These are phyloP conservation scores for Camellia granthamiana DNA, from an alignment of 148 eudicot species.

Conservation along the genomic window DNA sequence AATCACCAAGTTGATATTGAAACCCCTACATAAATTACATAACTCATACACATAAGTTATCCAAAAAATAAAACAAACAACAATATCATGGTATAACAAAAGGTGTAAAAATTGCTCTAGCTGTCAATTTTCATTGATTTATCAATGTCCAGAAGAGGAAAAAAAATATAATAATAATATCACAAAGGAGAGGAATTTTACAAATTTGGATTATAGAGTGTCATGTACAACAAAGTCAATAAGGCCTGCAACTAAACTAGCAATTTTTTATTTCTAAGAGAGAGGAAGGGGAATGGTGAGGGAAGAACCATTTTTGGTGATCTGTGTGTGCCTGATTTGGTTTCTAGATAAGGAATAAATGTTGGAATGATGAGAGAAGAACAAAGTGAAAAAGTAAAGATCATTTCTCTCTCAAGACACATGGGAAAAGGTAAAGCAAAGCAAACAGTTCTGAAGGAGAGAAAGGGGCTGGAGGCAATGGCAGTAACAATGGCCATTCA, in stretches of 20 bases:
- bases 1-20: conserved; percentile 90
- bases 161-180: background rate
- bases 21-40: conserved; percentile 50
- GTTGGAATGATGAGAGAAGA: background rate
- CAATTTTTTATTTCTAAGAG: too few relatives aligned
- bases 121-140: background rate
- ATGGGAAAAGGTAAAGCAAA: too few relatives aligned
- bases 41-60: conserved; percentile 2
- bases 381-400: background rate
- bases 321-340: background rate
- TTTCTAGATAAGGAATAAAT: background rate
- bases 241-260: background rate
- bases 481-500: too few relatives aligned
- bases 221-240: background rate
- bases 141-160: background rate
- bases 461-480: too few relatives aligned
- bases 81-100: background rate
- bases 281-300: background rate
- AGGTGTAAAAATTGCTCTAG: background rate
- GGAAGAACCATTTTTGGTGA: background rate
- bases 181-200: background rate
- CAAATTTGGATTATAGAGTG: background rate
- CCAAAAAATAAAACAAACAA: background rate
- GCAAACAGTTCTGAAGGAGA: too few relatives aligned
- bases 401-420: background rate